Base-by-base conservation (phyloP, 108 stramenopile species). In the Schizochytrium sp. region DNA sequence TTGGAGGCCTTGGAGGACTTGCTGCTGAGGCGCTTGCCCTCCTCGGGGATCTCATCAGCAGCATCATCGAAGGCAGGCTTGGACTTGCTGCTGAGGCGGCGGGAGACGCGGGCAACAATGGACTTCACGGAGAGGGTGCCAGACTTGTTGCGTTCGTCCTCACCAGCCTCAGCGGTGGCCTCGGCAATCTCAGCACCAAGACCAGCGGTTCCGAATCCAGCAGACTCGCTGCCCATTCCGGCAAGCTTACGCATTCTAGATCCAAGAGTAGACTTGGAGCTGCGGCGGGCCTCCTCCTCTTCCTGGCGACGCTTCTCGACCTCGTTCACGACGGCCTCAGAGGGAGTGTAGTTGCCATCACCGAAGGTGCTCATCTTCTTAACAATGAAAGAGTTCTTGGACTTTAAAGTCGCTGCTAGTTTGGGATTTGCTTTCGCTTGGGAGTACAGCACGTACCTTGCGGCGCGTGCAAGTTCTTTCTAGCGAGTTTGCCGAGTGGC, bases 191-290 rank as follows among this genome's bases (percentile, higher is more conserved):
- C 50, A 7, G 76, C 76, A 7, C 76, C 76, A 10, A 83, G 5
- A 5, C 40, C n/a, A 47, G 76, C 76, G 45, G 76, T 83, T n/a
- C 50, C 38, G 76, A 83, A 83, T 17, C 76, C 76, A 10, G 76
- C 50, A 47, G 76, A 17, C 15, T 49, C 38, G 2, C 76, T 53
- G 28, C 50, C 47, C 10, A 53, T 55, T 5, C 53, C 76, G 47
- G 76, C 76, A 10, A 83, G 76, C 76, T 83, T 83, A 15, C 28
- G 10, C 76, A 83, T 83, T n/a, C 76, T 47, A 17, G 47, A 47
- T 17, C 50, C 40, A 38, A 83, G 50, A 10, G 19, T 40, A n/a
- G 49, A 55, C 47, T 83, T 83, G 47, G 47, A n/a, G 50, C 40
- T 10, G 38, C 55, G 50, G 50, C 76, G 47, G 12, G 47, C 76